Evolutionary conservation across 371 early-diverging fungal species (phyloP).

Genomic region (Mucor ambiguus): DNA sequence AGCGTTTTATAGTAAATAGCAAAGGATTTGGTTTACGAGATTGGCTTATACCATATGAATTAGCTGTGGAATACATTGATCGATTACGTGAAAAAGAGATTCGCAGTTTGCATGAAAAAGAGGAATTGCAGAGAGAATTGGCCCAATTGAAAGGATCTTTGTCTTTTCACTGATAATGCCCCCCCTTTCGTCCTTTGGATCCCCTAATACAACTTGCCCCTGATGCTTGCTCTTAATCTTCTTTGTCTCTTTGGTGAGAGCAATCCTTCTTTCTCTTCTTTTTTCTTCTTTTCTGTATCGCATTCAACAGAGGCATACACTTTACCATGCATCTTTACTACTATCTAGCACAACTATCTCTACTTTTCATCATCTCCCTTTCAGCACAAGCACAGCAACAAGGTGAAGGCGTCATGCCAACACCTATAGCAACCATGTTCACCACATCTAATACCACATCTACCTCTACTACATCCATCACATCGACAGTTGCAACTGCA

Average conservation of each 20-base stretch:
- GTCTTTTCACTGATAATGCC: conserved; percentile 6
- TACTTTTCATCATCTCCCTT: not conserved
- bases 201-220: conserved; percentile 7
- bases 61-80: conserved; percentile 36
- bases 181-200: conserved; percentile 5
- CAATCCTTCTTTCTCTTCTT: not conserved
- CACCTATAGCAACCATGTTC: conserved; percentile 1
- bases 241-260: not conserved
- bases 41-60: not conserved
- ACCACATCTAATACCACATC: conserved; percentile 8
- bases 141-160: conserved; percentile 20
- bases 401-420: conserved; percentile 18
- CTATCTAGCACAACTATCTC: conserved; percentile 3
- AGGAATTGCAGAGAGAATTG: conserved; percentile 35
- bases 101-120: conserved; percentile 31
- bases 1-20: not conserved
- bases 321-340: not conserved
- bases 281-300: not conserved
- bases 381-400: not conserved
- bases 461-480: conserved; percentile 5
- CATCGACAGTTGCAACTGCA: not conserved
- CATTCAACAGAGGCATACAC: not conserved
- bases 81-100: conserved; percentile 30
- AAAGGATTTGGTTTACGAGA: not conserved
- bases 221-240: not conserved